These are phyloP conservation scores for Hsuehochloa calcarea DNA, from an alignment of 176 grass and related monocot genomes.

Conservation along the genomic window DNA sequence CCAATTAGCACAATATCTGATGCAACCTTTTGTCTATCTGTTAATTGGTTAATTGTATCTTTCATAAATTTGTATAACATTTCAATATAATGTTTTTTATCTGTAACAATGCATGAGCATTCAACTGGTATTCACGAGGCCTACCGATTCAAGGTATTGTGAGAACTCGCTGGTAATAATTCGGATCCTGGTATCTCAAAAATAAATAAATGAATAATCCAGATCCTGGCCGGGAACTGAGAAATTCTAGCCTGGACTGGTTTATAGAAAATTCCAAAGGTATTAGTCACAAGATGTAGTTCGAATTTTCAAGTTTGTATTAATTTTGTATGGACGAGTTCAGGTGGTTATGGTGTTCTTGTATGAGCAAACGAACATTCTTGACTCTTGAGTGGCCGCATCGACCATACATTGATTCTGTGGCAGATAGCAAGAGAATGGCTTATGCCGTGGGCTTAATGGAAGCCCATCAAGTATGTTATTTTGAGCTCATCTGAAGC, in stretches of 20 bases:
- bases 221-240: background rate
- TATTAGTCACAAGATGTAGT: background rate
- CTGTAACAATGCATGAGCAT: no score
- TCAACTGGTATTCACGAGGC: no score
- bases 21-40: no score
- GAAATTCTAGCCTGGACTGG: background rate
- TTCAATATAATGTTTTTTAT: no score
- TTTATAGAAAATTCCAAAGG: background rate
- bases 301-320: background rate
- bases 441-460: background rate
- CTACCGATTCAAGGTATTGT: no score
- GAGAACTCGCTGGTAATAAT: background rate
- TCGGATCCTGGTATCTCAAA: background rate
- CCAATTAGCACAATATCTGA: no score
- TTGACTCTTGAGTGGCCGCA: background rate
- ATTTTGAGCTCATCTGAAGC: background rate
- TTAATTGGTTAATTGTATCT: no score
- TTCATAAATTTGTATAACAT: no score
- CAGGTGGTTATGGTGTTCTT: background rate
- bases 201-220: background rate
- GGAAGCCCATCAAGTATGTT: background rate
- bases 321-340: background rate
- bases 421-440: background rate
- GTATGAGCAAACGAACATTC: background rate
- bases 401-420: background rate